Evolutionary conservation across 768 basidiomycete genomes (phyloP), one percentile per base, ranked within the genome.

Genomic region (Rhodotorula sphaerocarpa): DNA sequence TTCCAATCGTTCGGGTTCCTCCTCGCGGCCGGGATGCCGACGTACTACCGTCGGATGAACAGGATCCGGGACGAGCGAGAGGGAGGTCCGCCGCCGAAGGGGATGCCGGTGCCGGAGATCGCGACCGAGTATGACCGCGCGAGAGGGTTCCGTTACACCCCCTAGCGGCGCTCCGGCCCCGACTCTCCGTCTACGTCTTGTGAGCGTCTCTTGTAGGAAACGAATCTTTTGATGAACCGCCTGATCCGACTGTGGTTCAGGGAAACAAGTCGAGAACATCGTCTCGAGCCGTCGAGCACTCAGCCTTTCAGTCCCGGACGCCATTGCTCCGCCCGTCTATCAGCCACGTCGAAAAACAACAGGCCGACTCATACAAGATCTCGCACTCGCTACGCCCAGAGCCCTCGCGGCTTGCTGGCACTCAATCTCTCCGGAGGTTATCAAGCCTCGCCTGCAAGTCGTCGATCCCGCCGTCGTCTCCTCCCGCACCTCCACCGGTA

Each of bases 391-490:
- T n/a, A n/a, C n/a, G n/a, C n/a, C n/a, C n/a, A n/a, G n/a, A n/a
- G n/a, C n/a, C n/a, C n/a, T n/a, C n/a, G n/a, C n/a, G n/a, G n/a
- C n/a, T n/a, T 39, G 10, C 36, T 16, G 36, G 43, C 21, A n/a
- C 43, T 57, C 33, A 73, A 36, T 71, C 69, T 50, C 61, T 65
- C 34, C 90, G 81, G 56, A 97, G 79, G 41, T 91, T 89, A 77
- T 97, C 91, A 67, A 99, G 75, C 65, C 95, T 80, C 23, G 91
- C 90, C 77, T 97, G 95, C 56, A 99, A 79, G 43, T 87, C 88
- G 74, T 95, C 92, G 76, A 96, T 88, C 69, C 92, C 93, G 1
- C 84, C 80, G 66, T 78, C 73, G 41, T 76, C 74, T 2, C 73
- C 70, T n/a, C 56, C 70, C 11, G 63, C 70, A 28, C 63, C 68